These are phyloP conservation scores for Adenanthera pavonina DNA, from an alignment of 306 rosid genomes.

Conservation along the genomic window DNA sequence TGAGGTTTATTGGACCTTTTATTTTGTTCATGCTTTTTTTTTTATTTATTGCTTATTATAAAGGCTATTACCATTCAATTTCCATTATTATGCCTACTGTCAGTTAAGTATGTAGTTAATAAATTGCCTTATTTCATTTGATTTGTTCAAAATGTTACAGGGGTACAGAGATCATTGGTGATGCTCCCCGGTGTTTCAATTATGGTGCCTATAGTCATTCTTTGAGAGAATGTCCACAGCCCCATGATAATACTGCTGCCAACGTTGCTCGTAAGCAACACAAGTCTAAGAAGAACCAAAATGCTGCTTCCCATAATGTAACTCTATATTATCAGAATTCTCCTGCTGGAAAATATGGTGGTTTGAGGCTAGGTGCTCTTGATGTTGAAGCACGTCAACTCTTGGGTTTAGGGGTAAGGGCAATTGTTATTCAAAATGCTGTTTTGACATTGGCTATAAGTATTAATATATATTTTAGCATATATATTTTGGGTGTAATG, in stretches of 20 bases:
- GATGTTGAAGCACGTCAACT: slow-evolving; percentile 73
- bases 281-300: slow-evolving; percentile 69
- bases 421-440: slow-evolving; percentile 31
- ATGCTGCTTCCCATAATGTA: slow-evolving; percentile 69
- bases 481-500: not conserved
- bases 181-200: slow-evolving; percentile 89
- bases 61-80: not conserved
- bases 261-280: slow-evolving; percentile 81
- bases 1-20: slow-evolving; percentile 23
- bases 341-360: slow-evolving; percentile 86
- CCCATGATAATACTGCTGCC: slow-evolving; percentile 78
- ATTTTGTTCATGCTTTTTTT: not conserved
- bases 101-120: not conserved
- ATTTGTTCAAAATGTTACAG: slow-evolving; percentile 46
- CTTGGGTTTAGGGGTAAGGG: slow-evolving; percentile 83
- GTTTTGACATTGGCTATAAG: slow-evolving; percentile 32
- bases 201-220: slow-evolving; percentile 92
- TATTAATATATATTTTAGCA: not conserved
- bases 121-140: slow-evolving; percentile 32
- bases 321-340: slow-evolving; percentile 88
- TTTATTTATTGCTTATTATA: not conserved
- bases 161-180: slow-evolving; percentile 74
- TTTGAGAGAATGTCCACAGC: slow-evolving; percentile 76
- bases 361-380: slow-evolving; percentile 89
- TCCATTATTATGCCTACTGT: slow-evolving; percentile 13